These are phyloP conservation scores for Isabelozyma heimii DNA, from an alignment of 805 yeast species.

Conservation along the genomic window DNA sequence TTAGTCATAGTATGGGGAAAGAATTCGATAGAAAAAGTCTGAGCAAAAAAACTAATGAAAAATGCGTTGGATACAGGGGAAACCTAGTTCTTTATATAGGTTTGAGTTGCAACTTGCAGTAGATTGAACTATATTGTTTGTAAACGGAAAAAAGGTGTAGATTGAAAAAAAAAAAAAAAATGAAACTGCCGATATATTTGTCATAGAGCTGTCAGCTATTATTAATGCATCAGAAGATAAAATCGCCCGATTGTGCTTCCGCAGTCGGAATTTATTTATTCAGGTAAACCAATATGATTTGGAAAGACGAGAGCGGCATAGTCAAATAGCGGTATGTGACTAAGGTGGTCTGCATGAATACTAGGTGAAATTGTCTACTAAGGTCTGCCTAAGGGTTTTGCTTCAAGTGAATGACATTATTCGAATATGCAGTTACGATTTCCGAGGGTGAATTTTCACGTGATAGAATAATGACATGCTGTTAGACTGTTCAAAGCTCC, in stretches of 20 bases:
- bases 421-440: not conserved
- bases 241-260: not conserved
- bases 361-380: not conserved
- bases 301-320: no score
- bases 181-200: not conserved
- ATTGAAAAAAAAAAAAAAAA: not conserved
- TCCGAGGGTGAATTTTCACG: not conserved
- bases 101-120: not conserved
- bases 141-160: not conserved
- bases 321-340: not conserved
- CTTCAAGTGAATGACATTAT: no score
- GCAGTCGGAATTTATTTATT: not conserved
- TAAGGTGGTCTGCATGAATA: not conserved
- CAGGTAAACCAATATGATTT: no score
- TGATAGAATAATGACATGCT: not conserved
- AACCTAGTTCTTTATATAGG: not conserved
- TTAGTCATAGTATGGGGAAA: constrained; percentile 3
- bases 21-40: not conserved
- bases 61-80: not conserved
- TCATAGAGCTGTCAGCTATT: not conserved
- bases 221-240: not conserved
- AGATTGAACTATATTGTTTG: not conserved
- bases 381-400: not conserved
- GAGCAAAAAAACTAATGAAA: not conserved
- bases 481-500: no score